phyloP scores from a whole-genome alignment of 75 land plant genomes.

The Pinus taeda region DNA sequence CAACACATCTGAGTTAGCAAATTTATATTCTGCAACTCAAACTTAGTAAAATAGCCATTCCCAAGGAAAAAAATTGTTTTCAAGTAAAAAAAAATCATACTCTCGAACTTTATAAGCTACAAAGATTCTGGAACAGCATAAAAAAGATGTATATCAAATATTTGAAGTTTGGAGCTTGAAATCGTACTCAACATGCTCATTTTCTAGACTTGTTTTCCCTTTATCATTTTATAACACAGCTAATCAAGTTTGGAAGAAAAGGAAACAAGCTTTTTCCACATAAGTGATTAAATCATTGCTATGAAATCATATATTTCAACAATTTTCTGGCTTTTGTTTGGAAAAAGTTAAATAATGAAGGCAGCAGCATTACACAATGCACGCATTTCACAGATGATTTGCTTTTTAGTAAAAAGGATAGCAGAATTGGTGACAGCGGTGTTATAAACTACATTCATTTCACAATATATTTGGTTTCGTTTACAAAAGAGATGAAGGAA shows the following conservation, averaged over 20 bases:
- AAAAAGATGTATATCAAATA: neutral
- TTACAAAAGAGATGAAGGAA: too few species aligned
- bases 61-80: neutral
- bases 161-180: neutral
- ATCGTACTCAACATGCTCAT: neutral
- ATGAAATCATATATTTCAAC: neutral
- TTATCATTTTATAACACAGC: neutral
- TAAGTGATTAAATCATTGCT: neutral
- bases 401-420: neutral
- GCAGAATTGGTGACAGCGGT: too few species aligned
- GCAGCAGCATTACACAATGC: neutral
- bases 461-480: too few species aligned
- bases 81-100: neutral
- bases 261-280: neutral
- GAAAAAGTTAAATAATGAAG: too few species aligned
- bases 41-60: constrained; percentile 1
- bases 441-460: too few species aligned
- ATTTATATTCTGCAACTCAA: neutral
- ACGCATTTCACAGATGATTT: neutral
- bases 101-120: neutral
- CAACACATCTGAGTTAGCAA: neutral
- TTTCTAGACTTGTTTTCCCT: neutral
- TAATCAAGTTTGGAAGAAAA: neutral
- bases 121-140: neutral
- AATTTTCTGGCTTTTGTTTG: too few species aligned